Evolutionary conservation across 495 filamentous ascomycete species (phyloP), one percentile per base, ranked within the genome.

Genomic region (Collariella sp.): DNA sequence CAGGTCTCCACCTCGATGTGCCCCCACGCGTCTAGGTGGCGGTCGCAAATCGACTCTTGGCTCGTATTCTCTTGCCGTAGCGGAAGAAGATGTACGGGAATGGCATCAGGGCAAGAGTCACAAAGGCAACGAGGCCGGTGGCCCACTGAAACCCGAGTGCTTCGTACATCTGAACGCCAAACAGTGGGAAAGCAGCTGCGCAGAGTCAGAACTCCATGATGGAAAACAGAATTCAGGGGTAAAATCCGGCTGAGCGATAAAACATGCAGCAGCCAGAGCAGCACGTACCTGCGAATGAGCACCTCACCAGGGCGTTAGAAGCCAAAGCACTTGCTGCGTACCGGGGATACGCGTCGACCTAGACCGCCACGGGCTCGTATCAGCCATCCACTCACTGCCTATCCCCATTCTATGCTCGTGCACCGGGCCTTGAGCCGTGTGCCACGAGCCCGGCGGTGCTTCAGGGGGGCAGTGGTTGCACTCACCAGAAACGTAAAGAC

Each of bases 261-360:
- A 74, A 45, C 77, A 80, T 43, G 19, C 35, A 34, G 36, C 77
- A 79, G 1, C 69, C 72, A 22, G 74, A 66, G 55, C 15, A 36
- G 3, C 84, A 90, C 60, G 82, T 82, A 64, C 88, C 91, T 55
- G 84, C 91, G 74, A 96, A 96, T 54, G 70, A 77, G 52, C 85
- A 88, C 50, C 93, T 78, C 43, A 85, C 79, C 68, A 96, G 89
- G 46, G 81, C 85, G 68, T 98, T 98, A 29, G 89, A 89, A 26
- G 91, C 89, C 57, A 96, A 72, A 7, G 90, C 89, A 42, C 80
- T 86, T 23, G 93, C 93, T 24, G 91, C 89, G 72, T 91, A 96
- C 16, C 84, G 70, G 5, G 91, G 91, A 67, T 95, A 91, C n/a
- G 86, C 85, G 68, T 95, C 91, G 24, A 97, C 91, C 75, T 65